phyloP scores from a whole-genome alignment of 2,329 filamentous ascomycete species.

The Ophiostoma perfectum region DNA sequence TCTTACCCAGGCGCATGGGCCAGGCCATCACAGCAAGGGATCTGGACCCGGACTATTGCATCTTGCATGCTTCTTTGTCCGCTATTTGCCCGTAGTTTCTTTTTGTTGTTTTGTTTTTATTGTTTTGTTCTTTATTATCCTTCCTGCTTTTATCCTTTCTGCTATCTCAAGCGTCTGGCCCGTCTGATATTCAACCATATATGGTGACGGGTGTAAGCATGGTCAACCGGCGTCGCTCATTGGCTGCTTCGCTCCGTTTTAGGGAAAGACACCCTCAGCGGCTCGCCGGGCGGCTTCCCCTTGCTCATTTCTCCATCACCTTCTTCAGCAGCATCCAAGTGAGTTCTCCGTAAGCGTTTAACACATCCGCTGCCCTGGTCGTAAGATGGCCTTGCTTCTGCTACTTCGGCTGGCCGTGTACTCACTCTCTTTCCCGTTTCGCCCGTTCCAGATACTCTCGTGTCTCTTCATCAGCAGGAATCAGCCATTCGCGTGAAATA shows the following conservation, averaged over 20 bases:
- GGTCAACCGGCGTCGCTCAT: neutral
- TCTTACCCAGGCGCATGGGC: neutral
- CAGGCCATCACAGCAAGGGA: neutral
- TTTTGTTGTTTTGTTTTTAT: neutral
- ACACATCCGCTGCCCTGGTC: no score
- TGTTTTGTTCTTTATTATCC: neutral
- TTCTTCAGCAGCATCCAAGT: neutral
- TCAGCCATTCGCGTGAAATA: neutral
- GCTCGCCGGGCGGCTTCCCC: constrained; percentile 5
- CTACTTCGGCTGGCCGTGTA: neutral
- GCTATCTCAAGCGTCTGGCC: no score
- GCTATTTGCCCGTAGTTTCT: neutral
- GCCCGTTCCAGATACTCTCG: no score
- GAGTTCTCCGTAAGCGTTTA: neutral
- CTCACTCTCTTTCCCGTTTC: constrained; percentile 1
- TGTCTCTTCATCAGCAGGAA: no score
- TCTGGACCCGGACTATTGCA: neutral
- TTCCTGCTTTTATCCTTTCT: neutral
- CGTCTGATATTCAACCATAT: no score
- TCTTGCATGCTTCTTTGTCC: neutral
- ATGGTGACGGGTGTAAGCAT: no score
- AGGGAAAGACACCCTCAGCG: neutral
- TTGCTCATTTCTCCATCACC: neutral
- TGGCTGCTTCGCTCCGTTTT: neutral
- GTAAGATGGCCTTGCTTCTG: neutral